phyloP scores from a whole-genome alignment of 495 filamentous ascomycete genomes.

The Penicillium maclennaniae region DNA sequence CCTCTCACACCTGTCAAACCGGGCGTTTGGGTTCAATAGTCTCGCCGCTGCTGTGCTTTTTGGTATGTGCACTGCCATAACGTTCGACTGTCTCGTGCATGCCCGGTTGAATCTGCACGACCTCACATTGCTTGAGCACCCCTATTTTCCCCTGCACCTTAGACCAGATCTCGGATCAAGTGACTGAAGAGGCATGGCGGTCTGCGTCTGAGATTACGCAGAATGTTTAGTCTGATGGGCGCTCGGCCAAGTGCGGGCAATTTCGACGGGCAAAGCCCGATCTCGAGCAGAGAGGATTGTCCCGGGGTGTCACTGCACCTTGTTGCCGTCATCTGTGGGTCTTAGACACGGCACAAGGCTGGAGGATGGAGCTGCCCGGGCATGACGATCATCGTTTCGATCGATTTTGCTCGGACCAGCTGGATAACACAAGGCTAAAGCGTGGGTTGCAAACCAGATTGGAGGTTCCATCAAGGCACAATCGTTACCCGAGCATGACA shows the following conservation, averaged over 20 bases:
- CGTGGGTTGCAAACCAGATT: constrained; percentile 3
- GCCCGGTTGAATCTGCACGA: not conserved
- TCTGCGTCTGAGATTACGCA: not conserved
- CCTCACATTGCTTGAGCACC: not conserved
- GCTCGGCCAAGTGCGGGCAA: not conserved
- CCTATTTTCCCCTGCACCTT: constrained; percentile 2
- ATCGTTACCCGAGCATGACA: not conserved
- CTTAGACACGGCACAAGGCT: constrained; percentile 17
- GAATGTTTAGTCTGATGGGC: constrained; percentile 4
- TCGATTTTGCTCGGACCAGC: constrained; percentile 10
- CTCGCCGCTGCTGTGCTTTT: not conserved
- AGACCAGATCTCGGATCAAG: not conserved
- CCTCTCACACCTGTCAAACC: constrained; percentile 19
- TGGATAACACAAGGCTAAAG: constrained; percentile 2
- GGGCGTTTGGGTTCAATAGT: constrained; percentile 23
- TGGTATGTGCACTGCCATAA: not conserved
- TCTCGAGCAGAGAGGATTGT: not conserved
- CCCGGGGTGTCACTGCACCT: constrained; percentile 14
- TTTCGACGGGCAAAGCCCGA: constrained; percentile 3
- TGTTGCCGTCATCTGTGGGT: constrained; percentile 18
- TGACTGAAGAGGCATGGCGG: constrained; percentile 6
- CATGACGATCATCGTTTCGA: constrained; percentile 7
- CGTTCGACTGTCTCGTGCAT: not conserved
- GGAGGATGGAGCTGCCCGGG: constrained; percentile 11
- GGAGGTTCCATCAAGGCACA: not conserved